Evolutionary conservation across 1,284 basidiomycete species (phyloP).

Genomic region (Peniophora sp.): DNA sequence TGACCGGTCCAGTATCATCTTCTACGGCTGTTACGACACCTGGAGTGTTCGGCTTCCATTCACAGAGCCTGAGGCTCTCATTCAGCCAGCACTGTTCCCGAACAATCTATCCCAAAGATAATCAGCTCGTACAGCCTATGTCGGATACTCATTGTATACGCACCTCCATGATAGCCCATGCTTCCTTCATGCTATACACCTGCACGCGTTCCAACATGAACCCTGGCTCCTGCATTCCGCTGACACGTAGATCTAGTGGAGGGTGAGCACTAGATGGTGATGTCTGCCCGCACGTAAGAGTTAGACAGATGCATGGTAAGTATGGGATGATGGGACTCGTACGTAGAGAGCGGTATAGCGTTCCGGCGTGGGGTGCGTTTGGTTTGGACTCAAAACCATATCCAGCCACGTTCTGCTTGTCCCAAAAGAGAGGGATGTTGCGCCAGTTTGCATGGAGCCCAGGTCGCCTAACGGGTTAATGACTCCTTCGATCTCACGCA

Average conservation of each 20-base stretch:
- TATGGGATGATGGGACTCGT: constrained; percentile 14
- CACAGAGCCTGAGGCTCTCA: constrained; percentile 45
- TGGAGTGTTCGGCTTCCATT: constrained; percentile 51
- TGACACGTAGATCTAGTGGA: constrained; percentile 56
- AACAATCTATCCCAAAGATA: constrained; percentile 51
- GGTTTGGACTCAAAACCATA: constrained; percentile 40
- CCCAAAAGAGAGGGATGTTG: constrained; percentile 44
- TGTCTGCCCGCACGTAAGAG: constrained; percentile 26
- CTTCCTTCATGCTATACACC: constrained; percentile 60
- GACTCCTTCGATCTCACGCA: constrained; percentile 59
- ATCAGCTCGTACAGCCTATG: no score
- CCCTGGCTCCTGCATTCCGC: constrained; percentile 61
- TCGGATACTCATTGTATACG: no score
- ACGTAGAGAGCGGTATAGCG: constrained; percentile 39
- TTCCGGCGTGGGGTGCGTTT: constrained; percentile 45
- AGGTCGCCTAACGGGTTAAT: constrained; percentile 48
- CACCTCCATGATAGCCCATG: constrained; percentile 67
- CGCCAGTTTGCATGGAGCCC: constrained; percentile 25
- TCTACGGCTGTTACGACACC: constrained; percentile 12
- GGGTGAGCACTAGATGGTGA: constrained; percentile 61
- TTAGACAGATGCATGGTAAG: constrained; percentile 1
- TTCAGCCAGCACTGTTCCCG: constrained; percentile 76
- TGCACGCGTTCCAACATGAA: constrained; percentile 62
- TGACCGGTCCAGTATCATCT: constrained; percentile 20
- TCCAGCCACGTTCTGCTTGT: constrained; percentile 58